phyloP scores from a whole-genome alignment of 305 asterid species.

The Fraxinus sp. region DNA sequence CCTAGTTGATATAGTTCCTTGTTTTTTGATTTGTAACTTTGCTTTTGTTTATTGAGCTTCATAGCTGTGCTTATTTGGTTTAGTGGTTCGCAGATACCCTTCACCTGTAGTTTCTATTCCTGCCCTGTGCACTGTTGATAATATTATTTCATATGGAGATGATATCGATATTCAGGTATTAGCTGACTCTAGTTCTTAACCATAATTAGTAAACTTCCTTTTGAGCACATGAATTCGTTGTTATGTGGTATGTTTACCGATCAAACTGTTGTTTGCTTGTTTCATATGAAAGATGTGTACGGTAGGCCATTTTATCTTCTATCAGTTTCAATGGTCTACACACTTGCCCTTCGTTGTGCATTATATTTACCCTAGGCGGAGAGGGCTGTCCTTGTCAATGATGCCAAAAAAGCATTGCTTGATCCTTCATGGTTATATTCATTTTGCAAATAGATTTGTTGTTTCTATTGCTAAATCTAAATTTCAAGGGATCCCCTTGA shows the following conservation, averaged over 20 bases:
- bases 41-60: background rate
- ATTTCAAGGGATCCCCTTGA: background rate
- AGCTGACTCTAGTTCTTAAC: background rate
- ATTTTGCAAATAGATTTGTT: too few relatives aligned
- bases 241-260: background rate
- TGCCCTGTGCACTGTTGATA: conserved; percentile 43
- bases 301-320: too few relatives aligned
- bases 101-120: conserved; percentile 46
- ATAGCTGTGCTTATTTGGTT: background rate
- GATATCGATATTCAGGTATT: conserved; percentile 51
- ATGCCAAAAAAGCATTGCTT: too few relatives aligned
- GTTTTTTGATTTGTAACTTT: background rate
- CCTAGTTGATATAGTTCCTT: background rate
- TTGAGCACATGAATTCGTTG: background rate
- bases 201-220: background rate
- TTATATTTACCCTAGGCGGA: too few relatives aligned
- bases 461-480: background rate
- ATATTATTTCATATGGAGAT: conserved; percentile 44
- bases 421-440: too few relatives aligned
- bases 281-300: too few relatives aligned
- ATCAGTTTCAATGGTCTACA: too few relatives aligned
- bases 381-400: too few relatives aligned
- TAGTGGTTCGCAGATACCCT: conserved; percentile 31
- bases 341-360: too few relatives aligned
- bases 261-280: too few relatives aligned